Conservation (phyloP, 202 grass and related monocot genomes). For the Eragrostis tef region DNA sequence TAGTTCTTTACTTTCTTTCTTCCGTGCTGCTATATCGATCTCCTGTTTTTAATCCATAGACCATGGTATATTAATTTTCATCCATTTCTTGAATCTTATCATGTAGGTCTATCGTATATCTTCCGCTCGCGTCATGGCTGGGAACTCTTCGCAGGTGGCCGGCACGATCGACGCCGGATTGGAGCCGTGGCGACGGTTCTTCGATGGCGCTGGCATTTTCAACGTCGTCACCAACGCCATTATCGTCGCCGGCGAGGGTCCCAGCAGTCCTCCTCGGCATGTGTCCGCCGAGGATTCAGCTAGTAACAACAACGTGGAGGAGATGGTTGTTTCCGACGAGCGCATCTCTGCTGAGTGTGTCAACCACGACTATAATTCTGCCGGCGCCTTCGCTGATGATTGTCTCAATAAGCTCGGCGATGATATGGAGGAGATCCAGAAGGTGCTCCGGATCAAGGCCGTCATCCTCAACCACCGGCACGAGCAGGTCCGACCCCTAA, state of each 20-base stretch:
- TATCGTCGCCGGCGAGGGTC: constrained; percentile 49
- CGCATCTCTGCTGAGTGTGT: no score
- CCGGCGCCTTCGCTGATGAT: no score
- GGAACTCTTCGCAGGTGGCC: constrained; percentile 28
- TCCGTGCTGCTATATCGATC: not conserved
- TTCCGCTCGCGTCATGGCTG: no score
- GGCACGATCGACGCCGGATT: not conserved
- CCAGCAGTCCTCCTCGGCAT: not conserved
- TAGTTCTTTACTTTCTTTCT: not conserved
- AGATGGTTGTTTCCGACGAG: not conserved
- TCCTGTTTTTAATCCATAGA: not conserved
- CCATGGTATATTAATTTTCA: not conserved
- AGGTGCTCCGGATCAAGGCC: constrained; percentile 64
- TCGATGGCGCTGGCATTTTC: constrained; percentile 52
- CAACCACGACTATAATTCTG: no score
- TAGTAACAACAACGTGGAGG: constrained; percentile 42
- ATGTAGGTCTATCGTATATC: no score
- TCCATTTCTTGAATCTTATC: not conserved
- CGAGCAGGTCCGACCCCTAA: constrained; percentile 47
- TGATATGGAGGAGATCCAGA: not conserved
- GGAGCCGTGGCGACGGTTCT: constrained; percentile 62
- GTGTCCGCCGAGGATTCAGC: constrained; percentile 28
- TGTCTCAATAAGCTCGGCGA: no score
- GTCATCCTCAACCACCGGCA: constrained; percentile 41
- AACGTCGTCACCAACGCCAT: constrained; percentile 64